Evolutionary conservation across 164 flowering plant species (phyloP).

Genomic region (Annona squamosa): DNA sequence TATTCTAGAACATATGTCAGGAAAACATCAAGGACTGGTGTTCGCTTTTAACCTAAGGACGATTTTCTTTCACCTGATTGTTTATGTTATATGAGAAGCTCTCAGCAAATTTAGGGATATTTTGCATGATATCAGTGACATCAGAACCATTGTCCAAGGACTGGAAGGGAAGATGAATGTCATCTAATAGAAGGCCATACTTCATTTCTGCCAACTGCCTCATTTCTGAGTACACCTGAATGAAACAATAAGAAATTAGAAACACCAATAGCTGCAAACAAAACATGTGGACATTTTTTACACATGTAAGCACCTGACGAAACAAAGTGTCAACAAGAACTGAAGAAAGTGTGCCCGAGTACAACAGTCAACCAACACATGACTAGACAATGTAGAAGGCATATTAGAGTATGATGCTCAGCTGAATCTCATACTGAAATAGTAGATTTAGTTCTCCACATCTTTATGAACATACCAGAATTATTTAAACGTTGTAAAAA

Average conservation of each 20-base stretch:
- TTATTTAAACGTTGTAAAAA: not conserved
- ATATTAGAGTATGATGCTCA: too few relatives aligned
- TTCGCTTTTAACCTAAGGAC: not conserved
- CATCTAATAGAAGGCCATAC: conserved; percentile 23
- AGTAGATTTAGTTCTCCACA: not conserved
- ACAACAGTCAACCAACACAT: not conserved
- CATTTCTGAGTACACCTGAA: conserved; percentile 29
- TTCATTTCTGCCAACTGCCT: conserved; percentile 26
- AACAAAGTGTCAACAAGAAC: not conserved
- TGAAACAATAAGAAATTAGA: not conserved
- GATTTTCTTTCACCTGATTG: conserved; percentile 17
- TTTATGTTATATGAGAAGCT: conserved; percentile 19
- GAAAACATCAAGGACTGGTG: conserved; percentile 3
- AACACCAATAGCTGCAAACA: not conserved
- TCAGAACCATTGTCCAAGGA: conserved; percentile 14
- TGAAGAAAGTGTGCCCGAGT: not conserved
- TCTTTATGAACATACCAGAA: not conserved
- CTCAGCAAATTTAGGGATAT: conserved; percentile 16
- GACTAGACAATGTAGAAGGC: not conserved
- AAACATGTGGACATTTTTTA: not conserved
- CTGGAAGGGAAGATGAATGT: conserved; percentile 19
- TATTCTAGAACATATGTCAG: not conserved
- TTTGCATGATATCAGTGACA: conserved; percentile 14
- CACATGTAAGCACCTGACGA: not conserved
- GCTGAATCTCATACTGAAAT: not conserved